Evolutionary conservation across 805 yeast species (phyloP).

Genomic region (Sugiyamaella lignohabitans): DNA sequence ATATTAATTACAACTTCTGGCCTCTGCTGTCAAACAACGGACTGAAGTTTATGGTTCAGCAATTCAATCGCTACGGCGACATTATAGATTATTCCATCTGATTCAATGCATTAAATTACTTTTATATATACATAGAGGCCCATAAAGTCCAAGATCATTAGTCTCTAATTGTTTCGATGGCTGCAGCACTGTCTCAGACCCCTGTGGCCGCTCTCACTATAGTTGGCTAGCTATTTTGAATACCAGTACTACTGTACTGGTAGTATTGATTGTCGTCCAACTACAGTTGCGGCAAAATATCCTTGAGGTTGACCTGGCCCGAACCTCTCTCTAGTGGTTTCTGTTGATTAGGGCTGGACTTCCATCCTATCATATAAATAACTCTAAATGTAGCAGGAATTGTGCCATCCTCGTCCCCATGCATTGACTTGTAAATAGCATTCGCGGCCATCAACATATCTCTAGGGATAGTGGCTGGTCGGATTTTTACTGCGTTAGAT

Average conservation of each 20-base stretch:
- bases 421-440: constrained; percentile 63
- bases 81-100: constrained; percentile 2
- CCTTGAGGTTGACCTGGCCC: constrained; percentile 62
- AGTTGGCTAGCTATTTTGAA: too few relatives aligned
- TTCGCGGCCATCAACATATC: constrained; percentile 71
- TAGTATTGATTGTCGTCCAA: too few relatives aligned
- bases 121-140: too few relatives aligned
- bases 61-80: constrained; percentile 4
- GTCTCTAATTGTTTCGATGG: too few relatives aligned
- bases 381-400: constrained; percentile 78
- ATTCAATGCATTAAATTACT: too few relatives aligned
- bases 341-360: constrained; percentile 61
- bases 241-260: too few relatives aligned
- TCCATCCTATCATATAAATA: constrained; percentile 87
- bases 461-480: constrained; percentile 41
- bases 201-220: too few relatives aligned
- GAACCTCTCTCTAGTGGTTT: constrained; percentile 68
- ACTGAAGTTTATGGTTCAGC: constrained; percentile 5
- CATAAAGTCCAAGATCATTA: too few relatives aligned
- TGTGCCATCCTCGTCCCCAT: constrained; percentile 54
- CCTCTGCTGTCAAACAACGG: constrained; percentile 6
- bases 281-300: constrained; percentile 39
- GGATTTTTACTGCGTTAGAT: constrained; percentile 51
- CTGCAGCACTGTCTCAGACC: too few relatives aligned
- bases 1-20: constrained; percentile 9